phyloP scores from a whole-genome alignment of 768 basidiomycete genomes.

The Dioszegia hungarica region DNA sequence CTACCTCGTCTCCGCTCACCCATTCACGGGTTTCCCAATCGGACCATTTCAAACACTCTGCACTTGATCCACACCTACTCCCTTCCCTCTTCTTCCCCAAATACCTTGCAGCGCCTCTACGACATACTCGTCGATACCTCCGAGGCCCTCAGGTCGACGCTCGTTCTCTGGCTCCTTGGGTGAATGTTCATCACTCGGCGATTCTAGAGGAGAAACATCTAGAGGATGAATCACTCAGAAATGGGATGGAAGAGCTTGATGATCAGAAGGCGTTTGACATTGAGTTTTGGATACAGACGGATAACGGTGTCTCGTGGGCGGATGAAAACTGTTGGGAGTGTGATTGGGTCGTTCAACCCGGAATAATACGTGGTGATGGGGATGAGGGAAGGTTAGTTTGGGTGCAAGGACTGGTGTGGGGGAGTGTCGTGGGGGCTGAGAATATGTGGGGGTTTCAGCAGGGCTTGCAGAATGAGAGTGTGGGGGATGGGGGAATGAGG shows the following conservation, averaged over 20 bases:
- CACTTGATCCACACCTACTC: constrained; percentile 4
- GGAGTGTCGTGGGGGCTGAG: constrained; percentile 29
- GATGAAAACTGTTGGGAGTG: constrained; percentile 43
- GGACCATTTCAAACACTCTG: constrained; percentile 24
- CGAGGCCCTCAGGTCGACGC: constrained; percentile 23
- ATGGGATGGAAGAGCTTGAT: neutral
- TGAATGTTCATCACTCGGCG: constrained; percentile 43
- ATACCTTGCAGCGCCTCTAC: neutral
- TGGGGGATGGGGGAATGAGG: neutral
- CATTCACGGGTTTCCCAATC: constrained; percentile 10
- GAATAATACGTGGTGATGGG: too few relatives aligned
- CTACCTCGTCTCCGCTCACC: constrained; percentile 6
- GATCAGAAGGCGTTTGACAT: constrained; percentile 19
- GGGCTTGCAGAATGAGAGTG: constrained; percentile 9
- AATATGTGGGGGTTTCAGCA: constrained; percentile 32
- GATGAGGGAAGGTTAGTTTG: constrained; percentile 32
- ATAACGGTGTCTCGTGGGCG: constrained; percentile 37
- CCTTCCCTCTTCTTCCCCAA: neutral
- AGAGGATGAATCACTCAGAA: neutral
- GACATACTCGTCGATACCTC: constrained; percentile 21
- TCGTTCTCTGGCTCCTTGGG: constrained; percentile 25
- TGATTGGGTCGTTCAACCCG: constrained; percentile 22
- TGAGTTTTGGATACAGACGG: constrained; percentile 33
- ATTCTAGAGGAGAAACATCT: neutral
- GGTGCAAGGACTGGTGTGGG: constrained; percentile 14